These are phyloP conservation scores for Colletotrichum aenigma DNA, from an alignment of 2,329 filamentous ascomycete species.

Conservation along the genomic window DNA sequence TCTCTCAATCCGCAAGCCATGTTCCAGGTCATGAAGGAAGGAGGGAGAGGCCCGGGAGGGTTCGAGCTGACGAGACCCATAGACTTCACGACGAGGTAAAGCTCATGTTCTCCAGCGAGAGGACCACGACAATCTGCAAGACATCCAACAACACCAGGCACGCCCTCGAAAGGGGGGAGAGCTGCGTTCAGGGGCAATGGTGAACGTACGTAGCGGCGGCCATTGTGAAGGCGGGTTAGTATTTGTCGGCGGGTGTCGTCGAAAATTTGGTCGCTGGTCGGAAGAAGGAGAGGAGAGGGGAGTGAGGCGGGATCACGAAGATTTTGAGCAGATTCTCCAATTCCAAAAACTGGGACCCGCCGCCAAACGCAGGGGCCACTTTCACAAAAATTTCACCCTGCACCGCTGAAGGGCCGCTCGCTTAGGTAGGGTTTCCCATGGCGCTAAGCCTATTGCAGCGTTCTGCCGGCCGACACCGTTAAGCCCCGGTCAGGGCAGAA, in stretches of 20 bases:
- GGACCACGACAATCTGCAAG: slow-evolving; percentile 81
- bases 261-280: slow-evolving; percentile 17
- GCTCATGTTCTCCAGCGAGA: slow-evolving; percentile 68
- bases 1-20: slow-evolving; percentile 61
- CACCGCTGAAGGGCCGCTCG: not conserved
- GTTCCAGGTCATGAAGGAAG: slow-evolving; percentile 47
- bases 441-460: not conserved
- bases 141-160: slow-evolving; percentile 49
- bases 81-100: slow-evolving; percentile 40
- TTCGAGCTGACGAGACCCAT: slow-evolving; percentile 76
- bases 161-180: slow-evolving; percentile 39
- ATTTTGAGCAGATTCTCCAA: slow-evolving; percentile 18
- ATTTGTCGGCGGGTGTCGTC: slow-evolving; percentile 35
- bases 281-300: not conserved
- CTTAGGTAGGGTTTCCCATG: slow-evolving; percentile 11
- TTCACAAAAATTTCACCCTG: not conserved
- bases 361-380: not conserved
- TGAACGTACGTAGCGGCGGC: slow-evolving; percentile 58
- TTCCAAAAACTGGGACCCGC: not conserved
- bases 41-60: slow-evolving; percentile 69
- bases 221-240: slow-evolving; percentile 44
- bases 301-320: not conserved
- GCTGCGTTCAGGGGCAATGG: slow-evolving; percentile 8
- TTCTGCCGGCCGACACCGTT: slow-evolving; percentile 1
- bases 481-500: slow-evolving; percentile 3